Base-by-base conservation (phyloP, 2,329 filamentous ascomycete genomes). In the Aspergillus transmontanensis region DNA sequence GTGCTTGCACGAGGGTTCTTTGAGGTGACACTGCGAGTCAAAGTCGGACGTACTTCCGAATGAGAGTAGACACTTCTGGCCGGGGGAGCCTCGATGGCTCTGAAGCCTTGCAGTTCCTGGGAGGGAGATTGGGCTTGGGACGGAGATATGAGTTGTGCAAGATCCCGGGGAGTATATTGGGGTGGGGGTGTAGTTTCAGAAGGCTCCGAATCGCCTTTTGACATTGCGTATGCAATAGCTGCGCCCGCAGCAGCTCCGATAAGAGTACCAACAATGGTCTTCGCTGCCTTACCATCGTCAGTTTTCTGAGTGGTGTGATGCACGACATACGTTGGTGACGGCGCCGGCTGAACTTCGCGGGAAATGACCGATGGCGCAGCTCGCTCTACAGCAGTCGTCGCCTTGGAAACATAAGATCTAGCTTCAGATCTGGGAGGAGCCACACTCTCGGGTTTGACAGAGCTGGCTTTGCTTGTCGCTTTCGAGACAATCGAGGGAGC, bases 241-340 rank as follows among this genome's bases (percentile, higher is more conserved):
- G 89, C 91, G 45, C 90, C 91, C 21, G 91, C 91, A 19, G 91
- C 92, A 36, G 90, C 91, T 50, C 92, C 92, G 56, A 96, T 83
- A 12, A 96, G 82, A 9, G 91, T 90, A 9, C 92, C 91, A 53
- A 95, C 84, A 48, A 94, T 83, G 23, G 87, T 86, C 68, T 89
- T 89, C 46, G 87, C 83, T 9, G 73, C 70, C 57, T 72, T 73
- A 45, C 85, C 78, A 54, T 82, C 75, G 55, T 77, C 80, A 12
- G 66, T 56, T 57, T 74, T 69, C 53, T 75, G 76, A 21, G 67
- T 67, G 2, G 73, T 51, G 9, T 51, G 48, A 34, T 68, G 67
- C 26, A 72, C 60, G 9, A 69, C 66, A 60, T 74, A 73, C 26
- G 72, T 68, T 1, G 69, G 64, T 16, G 65, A 69, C 19, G 72